phyloP scores from a whole-genome alignment of 2,329 filamentous ascomycete genomes.

The Hymenoscyphus fraxineus region DNA sequence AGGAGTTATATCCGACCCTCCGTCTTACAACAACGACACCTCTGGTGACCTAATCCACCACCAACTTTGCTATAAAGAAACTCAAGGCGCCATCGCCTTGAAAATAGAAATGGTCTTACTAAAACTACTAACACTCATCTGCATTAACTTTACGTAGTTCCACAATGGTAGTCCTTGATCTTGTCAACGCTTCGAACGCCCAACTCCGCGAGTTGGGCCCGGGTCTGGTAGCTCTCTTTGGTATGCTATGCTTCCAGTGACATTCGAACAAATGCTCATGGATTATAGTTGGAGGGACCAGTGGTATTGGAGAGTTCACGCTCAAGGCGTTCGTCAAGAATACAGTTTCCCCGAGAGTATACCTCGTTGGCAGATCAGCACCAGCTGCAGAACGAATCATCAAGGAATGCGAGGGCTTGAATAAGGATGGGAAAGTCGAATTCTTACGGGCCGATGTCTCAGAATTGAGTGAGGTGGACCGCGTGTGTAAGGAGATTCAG shows the following conservation, averaged over 20 bases:
- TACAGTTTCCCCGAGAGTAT: slow-evolving; percentile 40
- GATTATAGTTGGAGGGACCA: slow-evolving; percentile 43
- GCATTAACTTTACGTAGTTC: slow-evolving; percentile 25
- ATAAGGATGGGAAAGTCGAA: slow-evolving; percentile 42
- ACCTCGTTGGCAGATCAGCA: slow-evolving; percentile 46
- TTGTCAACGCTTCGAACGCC: slow-evolving; percentile 30
- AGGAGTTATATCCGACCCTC: too few relatives aligned
- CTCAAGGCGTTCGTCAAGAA: slow-evolving; percentile 43
- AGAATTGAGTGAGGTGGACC: slow-evolving; percentile 46
- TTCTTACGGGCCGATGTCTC: slow-evolving; percentile 46
- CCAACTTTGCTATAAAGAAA: background rate
- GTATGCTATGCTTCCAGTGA: slow-evolving; percentile 11
- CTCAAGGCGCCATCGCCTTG: background rate
- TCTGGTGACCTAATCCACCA: too few relatives aligned
- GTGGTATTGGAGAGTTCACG: slow-evolving; percentile 47
- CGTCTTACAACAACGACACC: too few relatives aligned
- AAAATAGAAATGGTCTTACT: background rate
- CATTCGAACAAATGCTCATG: slow-evolving; percentile 7
- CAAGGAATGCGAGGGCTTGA: slow-evolving; percentile 41
- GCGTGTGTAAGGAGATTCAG: slow-evolving; percentile 47
- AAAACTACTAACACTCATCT: background rate
- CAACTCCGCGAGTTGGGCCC: slow-evolving; percentile 30
- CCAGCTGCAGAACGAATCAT: slow-evolving; percentile 40
- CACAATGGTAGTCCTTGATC: slow-evolving; percentile 29
- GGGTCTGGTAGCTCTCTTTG: slow-evolving; percentile 31